phyloP scores from a whole-genome alignment of 2,329 filamentous ascomycete genomes.

The Pseudogymnoascus sp. region DNA sequence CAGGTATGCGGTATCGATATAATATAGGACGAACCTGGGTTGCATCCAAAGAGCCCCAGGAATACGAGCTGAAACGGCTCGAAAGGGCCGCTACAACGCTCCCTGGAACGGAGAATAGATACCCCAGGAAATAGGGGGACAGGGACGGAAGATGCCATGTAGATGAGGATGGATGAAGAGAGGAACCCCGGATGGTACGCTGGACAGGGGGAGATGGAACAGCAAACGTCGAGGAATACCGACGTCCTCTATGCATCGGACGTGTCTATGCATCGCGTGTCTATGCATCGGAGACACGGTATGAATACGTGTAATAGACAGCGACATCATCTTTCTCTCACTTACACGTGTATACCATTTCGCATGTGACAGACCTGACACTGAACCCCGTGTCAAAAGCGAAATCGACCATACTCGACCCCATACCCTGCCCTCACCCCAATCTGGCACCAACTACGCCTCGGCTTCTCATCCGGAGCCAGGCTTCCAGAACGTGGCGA shows the following conservation, averaged over 20 bases:
- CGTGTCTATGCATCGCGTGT: too few relatives aligned
- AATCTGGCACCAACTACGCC: background rate
- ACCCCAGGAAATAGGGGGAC: background rate
- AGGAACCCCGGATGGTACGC: background rate
- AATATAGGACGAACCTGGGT: background rate
- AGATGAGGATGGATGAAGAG: background rate
- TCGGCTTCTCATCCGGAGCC: background rate
- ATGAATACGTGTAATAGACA: background rate
- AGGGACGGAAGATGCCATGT: background rate
- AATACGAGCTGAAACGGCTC: background rate
- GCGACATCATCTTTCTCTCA: background rate
- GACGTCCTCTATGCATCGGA: background rate
- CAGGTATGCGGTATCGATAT: background rate
- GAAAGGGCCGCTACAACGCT: background rate
- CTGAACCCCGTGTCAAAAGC: background rate
- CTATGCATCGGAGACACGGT: background rate
- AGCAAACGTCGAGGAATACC: background rate
- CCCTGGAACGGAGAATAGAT: background rate
- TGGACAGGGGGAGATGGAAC: background rate
- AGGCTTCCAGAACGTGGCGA: background rate
- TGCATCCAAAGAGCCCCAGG: background rate
- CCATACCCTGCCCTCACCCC: background rate
- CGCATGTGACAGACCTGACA: background rate
- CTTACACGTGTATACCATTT: background rate
- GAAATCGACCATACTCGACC: background rate